A percentile compares a stretch with the other conserved stretches of the same genome.
These are phyloP conservation scores for Aspergillus fructus DNA, from an alignment of 2,329 filamentous ascomycete species.

Conservation along the genomic window DNA sequence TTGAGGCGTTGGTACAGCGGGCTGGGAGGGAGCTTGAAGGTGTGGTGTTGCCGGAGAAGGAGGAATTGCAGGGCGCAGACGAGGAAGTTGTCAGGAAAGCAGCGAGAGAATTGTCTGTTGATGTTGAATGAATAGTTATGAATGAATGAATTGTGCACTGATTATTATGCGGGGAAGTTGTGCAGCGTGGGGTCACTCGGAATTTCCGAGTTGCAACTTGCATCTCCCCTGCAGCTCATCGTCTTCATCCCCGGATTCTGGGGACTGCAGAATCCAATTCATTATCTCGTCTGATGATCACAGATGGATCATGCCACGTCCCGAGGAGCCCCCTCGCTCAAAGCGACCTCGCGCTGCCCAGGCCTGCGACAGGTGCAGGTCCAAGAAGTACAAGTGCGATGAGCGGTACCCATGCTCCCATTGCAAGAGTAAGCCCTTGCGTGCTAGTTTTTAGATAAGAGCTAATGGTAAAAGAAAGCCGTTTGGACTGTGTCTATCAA, in stretches of 20 bases:
- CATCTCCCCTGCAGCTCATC: too few species aligned
- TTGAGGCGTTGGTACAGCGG: conserved; percentile 47
- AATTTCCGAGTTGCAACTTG: conserved; percentile 17
- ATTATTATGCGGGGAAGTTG: not conserved
- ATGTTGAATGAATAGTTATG: too few species aligned
- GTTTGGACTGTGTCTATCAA: conserved; percentile 35
- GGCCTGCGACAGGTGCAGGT: conserved; percentile 48
- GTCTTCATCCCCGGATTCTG: too few species aligned
- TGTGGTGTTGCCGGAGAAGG: conserved; percentile 42
- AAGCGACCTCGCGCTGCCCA: conserved; percentile 46
- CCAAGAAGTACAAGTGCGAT: conserved; percentile 52
- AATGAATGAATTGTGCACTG: not conserved
- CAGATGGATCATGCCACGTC: conserved; percentile 30
- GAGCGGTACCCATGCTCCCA: conserved; percentile 46
- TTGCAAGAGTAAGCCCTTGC: conserved; percentile 40
- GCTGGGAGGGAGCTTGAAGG: conserved; percentile 36
- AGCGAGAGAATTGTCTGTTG: not conserved
- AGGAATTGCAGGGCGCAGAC: conserved; percentile 25
- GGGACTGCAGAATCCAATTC: too few species aligned
- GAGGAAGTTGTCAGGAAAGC: conserved; percentile 15
- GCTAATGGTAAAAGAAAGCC: conserved; percentile 27
- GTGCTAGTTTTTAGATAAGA: not conserved
- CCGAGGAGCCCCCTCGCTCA: conserved; percentile 22
- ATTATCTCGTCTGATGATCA: not conserved
- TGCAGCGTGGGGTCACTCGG: conserved; percentile 11